Evolutionary conservation across 2,329 filamentous ascomycete genomes (phyloP), one percentile per base, ranked within the genome.

Genomic region (Penicillium aurantiogriseum): DNA sequence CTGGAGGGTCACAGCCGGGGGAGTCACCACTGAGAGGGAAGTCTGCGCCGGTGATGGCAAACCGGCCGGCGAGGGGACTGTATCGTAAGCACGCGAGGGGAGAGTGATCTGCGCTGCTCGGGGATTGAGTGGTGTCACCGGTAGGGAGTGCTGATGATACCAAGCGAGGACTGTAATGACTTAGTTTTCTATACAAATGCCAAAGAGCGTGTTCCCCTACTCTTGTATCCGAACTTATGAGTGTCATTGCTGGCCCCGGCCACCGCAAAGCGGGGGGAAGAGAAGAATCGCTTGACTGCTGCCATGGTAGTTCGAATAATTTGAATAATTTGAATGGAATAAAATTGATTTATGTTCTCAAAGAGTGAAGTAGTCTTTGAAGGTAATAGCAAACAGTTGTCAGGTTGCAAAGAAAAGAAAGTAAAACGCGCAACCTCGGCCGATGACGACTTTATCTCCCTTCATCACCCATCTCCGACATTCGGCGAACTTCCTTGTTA

Each of bases 171-270:
- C 92, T 95, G 69, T 3, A 51, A 54, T 51, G 57, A 56, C 45
- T 60, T 38, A 55, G 58, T 65, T 43, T 15, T 23, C 45, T n/a
- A 25, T 25, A 25, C 21, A 36, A n/a, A n/a, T 35, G 13, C 15
- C 15, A 25, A 15, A 17, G 5, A 6, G 31, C 4, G 15, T 17
- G 40, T 47, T 49, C 19, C 69, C 79, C 57, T 75, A 92, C 92
- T 87, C 80, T 91, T 92, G 76, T 96, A 89, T 25, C 94, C 93
- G 70, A 89, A 97, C 75, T 96, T 97, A 71, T 81, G 79, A 40
- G 89, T 81, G 76, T 96, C 91, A 51, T 89, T 90, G 72, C 89
- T 93, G 38, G 93, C 93, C 67, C 93, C 93, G 21, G 92, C 91
- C 29, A 97, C 93, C 57, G 93, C 92, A 74, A 93, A 96, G 64